Conservation (phyloP, 768 basidiomycete genomes). For the Rhizopogon salebrosus region DNA sequence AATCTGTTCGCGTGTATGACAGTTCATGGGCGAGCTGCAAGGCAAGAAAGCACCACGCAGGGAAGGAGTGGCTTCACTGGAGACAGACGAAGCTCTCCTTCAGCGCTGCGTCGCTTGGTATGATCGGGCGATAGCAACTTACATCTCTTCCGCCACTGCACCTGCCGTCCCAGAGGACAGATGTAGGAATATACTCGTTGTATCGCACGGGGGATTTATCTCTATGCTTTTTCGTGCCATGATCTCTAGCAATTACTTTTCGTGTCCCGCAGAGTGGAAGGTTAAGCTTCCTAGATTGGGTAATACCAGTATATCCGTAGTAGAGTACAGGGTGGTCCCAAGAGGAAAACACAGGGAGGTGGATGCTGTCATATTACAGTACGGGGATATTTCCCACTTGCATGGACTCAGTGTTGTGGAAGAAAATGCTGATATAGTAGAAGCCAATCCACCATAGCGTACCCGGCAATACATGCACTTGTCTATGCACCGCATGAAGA, state of each 20-base stretch:
- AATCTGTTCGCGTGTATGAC: conserved; percentile 1
- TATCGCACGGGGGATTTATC: conserved; percentile 67
- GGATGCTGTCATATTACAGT: conserved; percentile 42
- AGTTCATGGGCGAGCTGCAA: conserved; percentile 63
- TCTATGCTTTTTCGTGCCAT: conserved; percentile 44
- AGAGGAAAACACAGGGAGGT: conserved; percentile 6
- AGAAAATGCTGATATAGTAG: conserved; percentile 47
- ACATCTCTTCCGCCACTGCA: conserved; percentile 14
- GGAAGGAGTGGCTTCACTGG: conserved; percentile 18
- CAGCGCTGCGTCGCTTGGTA: conserved; percentile 62
- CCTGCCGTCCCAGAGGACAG: conserved; percentile 26
- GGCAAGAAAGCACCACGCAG: conserved; percentile 30
- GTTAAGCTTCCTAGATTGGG: conserved; percentile 14
- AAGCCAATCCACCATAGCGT: not conserved
- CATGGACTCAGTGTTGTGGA: conserved; percentile 28
- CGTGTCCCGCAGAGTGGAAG: conserved; percentile 26
- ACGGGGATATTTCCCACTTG: conserved; percentile 54
- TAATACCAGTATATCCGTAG: conserved; percentile 20
- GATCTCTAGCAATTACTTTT: conserved; percentile 34
- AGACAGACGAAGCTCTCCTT: conserved; percentile 31
- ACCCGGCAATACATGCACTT: no score
- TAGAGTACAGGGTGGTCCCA: conserved; percentile 20
- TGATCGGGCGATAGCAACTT: conserved; percentile 37
- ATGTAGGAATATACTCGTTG: conserved; percentile 42
- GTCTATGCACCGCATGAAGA: no score